A percentile compares a stretch with the other conserved stretches of the same genome.
Conservation (phyloP, 257 asterid genomes). For the Solanum okadae region DNA sequence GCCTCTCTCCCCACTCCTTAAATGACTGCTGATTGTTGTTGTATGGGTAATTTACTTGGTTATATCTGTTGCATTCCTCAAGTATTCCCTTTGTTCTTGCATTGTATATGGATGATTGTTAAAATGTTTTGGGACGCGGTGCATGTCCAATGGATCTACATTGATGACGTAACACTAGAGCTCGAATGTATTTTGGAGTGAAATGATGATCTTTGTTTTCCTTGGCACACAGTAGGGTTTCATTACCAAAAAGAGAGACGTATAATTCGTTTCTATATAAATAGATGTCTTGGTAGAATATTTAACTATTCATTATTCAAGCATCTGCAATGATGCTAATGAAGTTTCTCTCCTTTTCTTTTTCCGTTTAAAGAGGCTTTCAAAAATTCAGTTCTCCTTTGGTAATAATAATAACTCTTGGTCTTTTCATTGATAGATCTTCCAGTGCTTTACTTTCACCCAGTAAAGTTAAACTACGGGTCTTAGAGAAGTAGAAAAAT, state of each 20-base stretch:
- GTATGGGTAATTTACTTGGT: not conserved
- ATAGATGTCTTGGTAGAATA: not conserved
- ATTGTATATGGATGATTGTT: slow-evolving; percentile 50
- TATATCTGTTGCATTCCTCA: not conserved
- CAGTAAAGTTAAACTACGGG: not conserved
- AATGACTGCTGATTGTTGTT: not conserved
- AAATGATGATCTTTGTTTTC: not conserved
- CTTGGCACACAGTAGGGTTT: not conserved
- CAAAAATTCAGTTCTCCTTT: not conserved
- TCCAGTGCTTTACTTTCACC: not conserved
- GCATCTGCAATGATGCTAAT: not conserved
- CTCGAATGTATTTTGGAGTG: not conserved
- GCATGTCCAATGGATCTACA: slow-evolving; percentile 34
- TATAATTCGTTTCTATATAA: not conserved
- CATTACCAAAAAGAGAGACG: not conserved
- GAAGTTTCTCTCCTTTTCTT: not conserved
- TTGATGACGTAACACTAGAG: slow-evolving; percentile 9
- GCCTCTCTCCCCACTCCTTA: not conserved
- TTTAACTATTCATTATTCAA: not conserved
- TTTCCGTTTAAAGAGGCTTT: not conserved
- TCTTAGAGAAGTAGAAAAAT: not conserved
- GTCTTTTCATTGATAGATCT: not conserved
- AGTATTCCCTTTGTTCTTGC: slow-evolving; percentile 11
- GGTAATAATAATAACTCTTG: not conserved
- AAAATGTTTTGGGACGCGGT: slow-evolving; percentile 29